Evolutionary conservation across 345 rosid species (phyloP).

Genomic region (Salix arbutifolia): DNA sequence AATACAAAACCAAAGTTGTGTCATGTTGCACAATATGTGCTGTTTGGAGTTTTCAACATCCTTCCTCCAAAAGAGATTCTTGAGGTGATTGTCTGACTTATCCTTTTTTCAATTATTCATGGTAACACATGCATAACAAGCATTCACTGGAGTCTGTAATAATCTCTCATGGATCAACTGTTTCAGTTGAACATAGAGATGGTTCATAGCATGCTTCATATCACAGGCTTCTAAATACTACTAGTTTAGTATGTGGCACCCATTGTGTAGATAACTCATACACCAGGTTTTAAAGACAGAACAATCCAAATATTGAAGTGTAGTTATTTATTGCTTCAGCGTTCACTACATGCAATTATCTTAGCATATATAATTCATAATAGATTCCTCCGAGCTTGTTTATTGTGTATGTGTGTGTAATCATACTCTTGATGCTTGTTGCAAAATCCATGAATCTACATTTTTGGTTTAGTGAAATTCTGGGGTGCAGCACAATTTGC

Average conservation of each 20-base stretch:
- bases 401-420: no score
- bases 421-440: no score
- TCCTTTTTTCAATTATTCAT: neutral
- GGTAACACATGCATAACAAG: neutral
- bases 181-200: neutral
- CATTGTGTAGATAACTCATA: neutral
- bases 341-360: no score
- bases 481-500: no score
- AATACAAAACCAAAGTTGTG: constrained; percentile 88
- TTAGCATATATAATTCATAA: no score
- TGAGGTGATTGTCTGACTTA: constrained; percentile 45
- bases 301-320: neutral
- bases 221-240: neutral
- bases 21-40: constrained; percentile 78
- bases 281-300: neutral
- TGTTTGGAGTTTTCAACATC: constrained; percentile 61
- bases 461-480: neutral
- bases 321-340: no score
- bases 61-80: constrained; percentile 73
- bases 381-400: no score
- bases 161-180: neutral
- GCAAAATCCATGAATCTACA: no score
- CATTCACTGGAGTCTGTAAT: no score
- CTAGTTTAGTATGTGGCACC: neutral
- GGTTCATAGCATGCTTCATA: neutral